These are phyloP conservation scores for Pelargonium australe DNA, from an alignment of 441 rosid genomes.

Conservation along the genomic window DNA sequence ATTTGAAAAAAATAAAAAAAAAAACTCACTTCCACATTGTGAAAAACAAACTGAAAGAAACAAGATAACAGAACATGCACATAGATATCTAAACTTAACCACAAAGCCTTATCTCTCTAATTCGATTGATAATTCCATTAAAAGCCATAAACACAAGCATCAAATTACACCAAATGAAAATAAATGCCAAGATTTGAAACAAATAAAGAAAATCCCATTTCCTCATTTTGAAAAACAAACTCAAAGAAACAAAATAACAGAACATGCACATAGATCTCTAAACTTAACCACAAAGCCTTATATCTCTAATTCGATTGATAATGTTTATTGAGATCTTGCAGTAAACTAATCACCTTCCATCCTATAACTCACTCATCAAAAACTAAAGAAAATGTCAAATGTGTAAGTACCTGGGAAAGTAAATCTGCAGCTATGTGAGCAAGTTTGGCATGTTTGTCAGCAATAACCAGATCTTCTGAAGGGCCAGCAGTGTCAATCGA, in stretches of 20 bases:
- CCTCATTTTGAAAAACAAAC: constrained; percentile 11
- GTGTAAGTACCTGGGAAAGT: constrained; percentile 66
- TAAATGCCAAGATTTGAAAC: background rate
- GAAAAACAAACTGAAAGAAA: no score
- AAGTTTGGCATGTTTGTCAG: constrained; percentile 70
- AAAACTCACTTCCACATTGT: no score
- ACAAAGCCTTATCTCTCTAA: background rate
- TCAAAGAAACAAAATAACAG: background rate
- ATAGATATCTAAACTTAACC: background rate
- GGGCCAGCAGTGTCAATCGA: constrained; percentile 98
- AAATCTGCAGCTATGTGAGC: constrained; percentile 87
- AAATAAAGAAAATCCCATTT: constrained; percentile 10
- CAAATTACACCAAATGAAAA: background rate
- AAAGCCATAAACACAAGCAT: background rate
- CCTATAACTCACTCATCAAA: background rate
- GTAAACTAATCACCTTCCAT: background rate
- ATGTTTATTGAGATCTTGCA: background rate
- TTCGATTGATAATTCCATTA: background rate
- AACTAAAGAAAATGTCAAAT: constrained; percentile 10
- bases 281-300: background rate
- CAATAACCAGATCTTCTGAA: constrained; percentile 88
- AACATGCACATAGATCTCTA: constrained; percentile 1
- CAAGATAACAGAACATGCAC: background rate
- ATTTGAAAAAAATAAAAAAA: no score
- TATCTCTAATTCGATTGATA: background rate